Evolutionary conservation across 2,329 filamentous ascomycete species (phyloP).

Genomic region (Aphanocladium album): DNA sequence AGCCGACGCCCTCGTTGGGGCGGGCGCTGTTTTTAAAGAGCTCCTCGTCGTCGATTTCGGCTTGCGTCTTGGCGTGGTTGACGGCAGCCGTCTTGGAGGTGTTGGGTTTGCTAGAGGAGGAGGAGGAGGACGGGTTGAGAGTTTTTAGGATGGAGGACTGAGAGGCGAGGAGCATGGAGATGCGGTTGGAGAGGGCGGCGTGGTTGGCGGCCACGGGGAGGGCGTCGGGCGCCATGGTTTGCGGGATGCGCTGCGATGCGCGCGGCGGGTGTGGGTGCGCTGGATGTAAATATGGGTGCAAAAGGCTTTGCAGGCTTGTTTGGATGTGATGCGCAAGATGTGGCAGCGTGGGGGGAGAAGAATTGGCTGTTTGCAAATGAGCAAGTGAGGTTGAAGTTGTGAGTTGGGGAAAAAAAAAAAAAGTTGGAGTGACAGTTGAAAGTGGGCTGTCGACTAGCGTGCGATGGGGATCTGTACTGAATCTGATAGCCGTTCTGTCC

Average conservation of each 20-base stretch:
- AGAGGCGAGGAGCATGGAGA: slow-evolving; percentile 34
- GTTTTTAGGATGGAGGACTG: slow-evolving; percentile 29
- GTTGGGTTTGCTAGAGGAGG: slow-evolving; percentile 6
- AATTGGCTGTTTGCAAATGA: no score
- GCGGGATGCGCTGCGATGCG: not conserved
- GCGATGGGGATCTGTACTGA: no score
- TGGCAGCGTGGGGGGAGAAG: no score
- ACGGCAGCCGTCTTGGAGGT: not conserved
- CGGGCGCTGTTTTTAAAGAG: slow-evolving; percentile 17
- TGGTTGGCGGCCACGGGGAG: slow-evolving; percentile 34
- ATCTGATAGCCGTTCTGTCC: no score
- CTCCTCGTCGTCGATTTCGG: slow-evolving; percentile 23
- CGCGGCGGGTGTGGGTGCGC: no score
- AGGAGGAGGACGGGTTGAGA: slow-evolving; percentile 18
- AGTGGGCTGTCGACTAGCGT: no score
- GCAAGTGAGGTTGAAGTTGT: no score
- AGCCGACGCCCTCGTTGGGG: slow-evolving; percentile 39
- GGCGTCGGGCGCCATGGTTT: slow-evolving; percentile 15
- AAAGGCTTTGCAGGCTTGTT: no score
- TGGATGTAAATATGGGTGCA: no score
- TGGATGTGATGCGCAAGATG: no score
- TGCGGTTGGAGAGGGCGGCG: slow-evolving; percentile 36
- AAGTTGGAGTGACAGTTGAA: no score
- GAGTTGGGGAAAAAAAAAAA: no score
- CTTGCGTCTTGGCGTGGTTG: slow-evolving; percentile 6